These are phyloP conservation scores for Syzygium oleosum DNA, from an alignment of 345 rosid genomes.

Conservation along the genomic window DNA sequence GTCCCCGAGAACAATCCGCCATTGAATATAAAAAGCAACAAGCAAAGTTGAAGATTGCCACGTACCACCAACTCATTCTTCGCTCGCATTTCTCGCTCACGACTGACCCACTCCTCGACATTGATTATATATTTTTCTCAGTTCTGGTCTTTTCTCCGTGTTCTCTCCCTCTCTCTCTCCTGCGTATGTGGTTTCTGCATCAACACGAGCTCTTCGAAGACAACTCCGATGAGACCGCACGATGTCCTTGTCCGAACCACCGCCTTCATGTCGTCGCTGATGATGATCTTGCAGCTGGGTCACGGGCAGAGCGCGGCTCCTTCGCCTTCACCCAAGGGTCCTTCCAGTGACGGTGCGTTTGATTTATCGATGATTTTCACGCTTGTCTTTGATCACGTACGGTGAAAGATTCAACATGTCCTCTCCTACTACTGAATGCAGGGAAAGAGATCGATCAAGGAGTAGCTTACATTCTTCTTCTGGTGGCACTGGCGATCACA, in stretches of 20 bases:
- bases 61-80: neutral
- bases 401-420: neutral
- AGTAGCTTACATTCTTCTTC: slow-evolving; percentile 14
- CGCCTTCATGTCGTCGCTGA: neutral
- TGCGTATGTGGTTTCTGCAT: neutral
- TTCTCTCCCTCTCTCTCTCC: neutral
- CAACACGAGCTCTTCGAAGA: neutral
- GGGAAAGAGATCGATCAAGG: slow-evolving; percentile 23
- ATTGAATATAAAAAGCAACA: neutral
- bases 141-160: neutral
- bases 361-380: neutral
- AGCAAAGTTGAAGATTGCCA: neutral
- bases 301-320: neutral
- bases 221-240: neutral
- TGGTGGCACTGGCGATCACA: slow-evolving; percentile 14
- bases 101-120: neutral
- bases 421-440: neutral
- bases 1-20: neutral
- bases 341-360: neutral
- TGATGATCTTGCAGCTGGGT: neutral
- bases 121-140: neutral
- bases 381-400: neutral
- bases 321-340: neutral
- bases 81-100: neutral
- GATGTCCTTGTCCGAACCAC: neutral